Base-by-base conservation (phyloP, 768 basidiomycete genomes). In the Amanita molliuscula region DNA sequence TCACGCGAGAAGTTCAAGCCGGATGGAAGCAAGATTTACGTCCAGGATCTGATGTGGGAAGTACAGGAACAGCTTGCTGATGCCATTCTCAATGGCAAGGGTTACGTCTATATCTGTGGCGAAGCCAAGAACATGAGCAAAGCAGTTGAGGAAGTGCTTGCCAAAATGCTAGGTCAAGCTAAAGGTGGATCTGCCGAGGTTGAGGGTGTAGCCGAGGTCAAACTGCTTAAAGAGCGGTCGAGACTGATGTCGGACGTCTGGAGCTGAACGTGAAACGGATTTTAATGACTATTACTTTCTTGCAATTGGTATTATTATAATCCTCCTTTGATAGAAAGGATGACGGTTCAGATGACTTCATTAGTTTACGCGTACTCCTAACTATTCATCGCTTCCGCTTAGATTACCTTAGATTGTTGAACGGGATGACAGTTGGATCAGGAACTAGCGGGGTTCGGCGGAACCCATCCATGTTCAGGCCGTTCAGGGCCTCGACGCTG, bases 101-200 rank as follows among this genome's bases (percentile, higher is more conserved):
- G 90, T n/a, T 95, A 94, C 65, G 77, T 96, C 2, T 97, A 97
- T 67, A 89, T 97, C 54, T 97, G 94, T 58, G 94, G 94, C 60
- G 94, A 97, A 59, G 94, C 93, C 48, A 95, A 90, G 77, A 79
- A 76, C 65, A 99, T 99, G 96, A 84, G 84, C 65, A 93, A 91
- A 65, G 79, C 85, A 37, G 96, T 99, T 18, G 96, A 99, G 67
- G 91, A 95, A 56, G 77, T 82, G 40, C 71, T 99, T 36, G 83
- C 83, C 51, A 74, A 71, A 55, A 84, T 92, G 55, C 75, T 99
- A 16, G 96, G 87, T 9, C 88, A 94, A 65, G 92, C 91, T 4
- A 97, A 96, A 74, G 92, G 91, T 34, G 96, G 94, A 18, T 81
- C 75, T 16, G 82, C 78, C 1, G 86, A 87, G 58, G 84, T 88